Conservation (phyloP, 208 protist species). For the Naegleria fowleri region DNA sequence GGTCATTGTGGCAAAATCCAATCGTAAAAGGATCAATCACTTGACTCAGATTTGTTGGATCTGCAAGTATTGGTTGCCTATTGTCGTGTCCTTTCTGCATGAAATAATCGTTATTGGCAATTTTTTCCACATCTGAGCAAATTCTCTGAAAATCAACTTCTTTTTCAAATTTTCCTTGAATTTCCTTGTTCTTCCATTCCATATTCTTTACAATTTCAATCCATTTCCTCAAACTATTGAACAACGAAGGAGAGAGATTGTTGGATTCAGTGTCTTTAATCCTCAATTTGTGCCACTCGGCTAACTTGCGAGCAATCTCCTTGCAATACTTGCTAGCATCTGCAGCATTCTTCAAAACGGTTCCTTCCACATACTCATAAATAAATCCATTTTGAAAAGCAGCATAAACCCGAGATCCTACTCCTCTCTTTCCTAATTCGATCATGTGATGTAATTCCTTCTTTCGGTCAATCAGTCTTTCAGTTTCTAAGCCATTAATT, state of each 20-base stretch:
- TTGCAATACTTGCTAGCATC: not conserved
- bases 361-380: not conserved
- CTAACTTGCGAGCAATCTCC: not conserved
- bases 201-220: not conserved
- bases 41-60: not conserved
- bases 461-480: not conserved
- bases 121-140: not conserved
- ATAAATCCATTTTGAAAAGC: not conserved
- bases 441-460: not conserved
- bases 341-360: not conserved
- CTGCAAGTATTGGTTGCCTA: too few relatives aligned
- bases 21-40: not conserved
- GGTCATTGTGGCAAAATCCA: conserved; percentile 22
- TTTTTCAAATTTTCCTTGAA: not conserved
- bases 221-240: not conserved
- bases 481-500: not conserved
- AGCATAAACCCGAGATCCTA: not conserved
- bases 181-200: not conserved
- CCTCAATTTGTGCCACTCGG: not conserved
- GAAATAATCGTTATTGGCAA: too few relatives aligned
- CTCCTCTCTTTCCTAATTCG: not conserved
- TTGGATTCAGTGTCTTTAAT: not conserved
- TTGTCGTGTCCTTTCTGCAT: too few relatives aligned
- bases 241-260: not conserved
- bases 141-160: not conserved